Percentiles rank a stretch among this genome's conserved stretches.
These are phyloP conservation scores for Suhomyces prunicola DNA, from an alignment of 805 yeast species.

Conservation along the genomic window DNA sequence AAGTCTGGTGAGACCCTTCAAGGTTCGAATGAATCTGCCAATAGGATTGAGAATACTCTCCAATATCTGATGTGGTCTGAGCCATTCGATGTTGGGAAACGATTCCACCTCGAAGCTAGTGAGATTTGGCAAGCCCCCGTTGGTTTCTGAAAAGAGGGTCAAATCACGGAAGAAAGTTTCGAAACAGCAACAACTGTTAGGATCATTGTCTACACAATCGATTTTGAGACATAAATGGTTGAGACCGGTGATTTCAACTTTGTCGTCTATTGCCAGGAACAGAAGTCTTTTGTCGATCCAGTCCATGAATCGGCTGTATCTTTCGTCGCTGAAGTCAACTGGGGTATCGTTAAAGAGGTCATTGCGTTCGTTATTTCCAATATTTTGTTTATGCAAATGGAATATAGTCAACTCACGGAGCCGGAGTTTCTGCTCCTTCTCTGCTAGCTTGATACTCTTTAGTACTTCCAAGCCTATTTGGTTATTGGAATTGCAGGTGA, in stretches of 20 bases:
- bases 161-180: slow-evolving; percentile 26
- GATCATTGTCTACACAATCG: slow-evolving; percentile 27
- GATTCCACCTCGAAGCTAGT: slow-evolving; percentile 27
- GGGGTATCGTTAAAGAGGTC: slow-evolving; percentile 9
- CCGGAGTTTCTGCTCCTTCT: slow-evolving; percentile 20
- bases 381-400: slow-evolving; percentile 30
- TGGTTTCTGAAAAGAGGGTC: slow-evolving; percentile 14
- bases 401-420: slow-evolving; percentile 27
- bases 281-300: slow-evolving; percentile 17
- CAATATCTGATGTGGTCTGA: slow-evolving; percentile 32
- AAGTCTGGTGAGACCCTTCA: slow-evolving; percentile 20
- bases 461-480: slow-evolving; percentile 30
- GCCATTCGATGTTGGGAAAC: slow-evolving; percentile 34
- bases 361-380: slow-evolving; percentile 11
- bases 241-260: slow-evolving; percentile 23
- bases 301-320: slow-evolving; percentile 11
- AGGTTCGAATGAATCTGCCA: slow-evolving; percentile 26
- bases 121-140: slow-evolving; percentile 31
- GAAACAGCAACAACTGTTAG: slow-evolving; percentile 24
- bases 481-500: slow-evolving; percentile 31
- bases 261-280: slow-evolving; percentile 18
- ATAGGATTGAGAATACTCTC: slow-evolving; percentile 30
- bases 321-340: slow-evolving; percentile 4
- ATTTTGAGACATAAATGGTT: slow-evolving; percentile 24
- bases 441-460: slow-evolving; percentile 17